Conservation (phyloP, 2,329 filamentous ascomycete species). For the Capronia epimyces region DNA sequence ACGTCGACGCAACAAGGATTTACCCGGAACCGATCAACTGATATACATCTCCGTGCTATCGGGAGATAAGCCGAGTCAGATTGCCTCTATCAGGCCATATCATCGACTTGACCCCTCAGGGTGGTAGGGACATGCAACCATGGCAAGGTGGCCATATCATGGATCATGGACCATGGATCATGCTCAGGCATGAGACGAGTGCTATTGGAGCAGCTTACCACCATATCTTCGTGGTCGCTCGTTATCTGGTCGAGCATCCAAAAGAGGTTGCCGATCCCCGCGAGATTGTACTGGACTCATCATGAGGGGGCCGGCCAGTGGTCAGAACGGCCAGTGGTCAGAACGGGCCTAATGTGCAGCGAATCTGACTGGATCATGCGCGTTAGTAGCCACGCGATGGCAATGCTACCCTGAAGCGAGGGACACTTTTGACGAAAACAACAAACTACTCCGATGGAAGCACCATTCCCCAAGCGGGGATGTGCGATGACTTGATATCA, state of each 20-base stretch:
- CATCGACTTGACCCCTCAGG: constrained; percentile 8
- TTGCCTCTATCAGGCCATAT: constrained; percentile 6
- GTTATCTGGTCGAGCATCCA: not conserved
- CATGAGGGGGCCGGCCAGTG: not conserved
- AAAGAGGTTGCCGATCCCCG: not conserved
- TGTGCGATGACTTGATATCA: constrained; percentile 6
- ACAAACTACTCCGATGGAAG: not conserved
- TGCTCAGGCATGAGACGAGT: not conserved
- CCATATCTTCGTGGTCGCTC: not conserved
- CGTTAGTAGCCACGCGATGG: constrained; percentile 1
- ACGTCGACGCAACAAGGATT: not conserved
- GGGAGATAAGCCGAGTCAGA: constrained; percentile 12
- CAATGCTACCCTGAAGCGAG: constrained; percentile 6
- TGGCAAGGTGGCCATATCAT: not conserved
- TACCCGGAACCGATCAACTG: not conserved
- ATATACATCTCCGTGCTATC: constrained; percentile 7
- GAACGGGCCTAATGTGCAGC: no score
- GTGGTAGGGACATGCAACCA: not conserved
- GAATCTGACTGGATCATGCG: not conserved
- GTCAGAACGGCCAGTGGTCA: no score
- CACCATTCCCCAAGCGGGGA: constrained; percentile 12
- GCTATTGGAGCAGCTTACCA: not conserved
- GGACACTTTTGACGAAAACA: not conserved
- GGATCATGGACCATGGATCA: no score
- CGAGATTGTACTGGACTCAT: not conserved